Evolutionary conservation across 164 flowering plant species (phyloP).

Genomic region (Magnolia changhungtana): DNA sequence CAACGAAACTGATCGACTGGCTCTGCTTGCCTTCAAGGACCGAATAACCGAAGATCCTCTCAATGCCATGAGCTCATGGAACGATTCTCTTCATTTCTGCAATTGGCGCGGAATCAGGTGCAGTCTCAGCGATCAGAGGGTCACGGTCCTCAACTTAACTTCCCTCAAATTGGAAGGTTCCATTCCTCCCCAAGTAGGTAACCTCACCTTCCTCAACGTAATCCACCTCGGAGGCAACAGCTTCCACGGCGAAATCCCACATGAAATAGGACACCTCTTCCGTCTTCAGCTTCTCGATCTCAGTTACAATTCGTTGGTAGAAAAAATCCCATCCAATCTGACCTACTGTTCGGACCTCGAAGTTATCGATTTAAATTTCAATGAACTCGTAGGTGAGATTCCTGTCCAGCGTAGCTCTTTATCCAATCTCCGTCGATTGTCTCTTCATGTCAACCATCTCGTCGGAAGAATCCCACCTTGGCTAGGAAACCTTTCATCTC

Average conservation of each 20-base stretch:
- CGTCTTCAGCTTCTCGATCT: constrained; percentile 30
- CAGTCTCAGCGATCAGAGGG: constrained; percentile 18
- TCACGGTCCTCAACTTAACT: constrained; percentile 22
- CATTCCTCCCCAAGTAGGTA: constrained; percentile 35
- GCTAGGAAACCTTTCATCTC: constrained; percentile 17
- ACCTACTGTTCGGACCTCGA: constrained; percentile 15
- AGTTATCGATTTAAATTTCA: neutral
- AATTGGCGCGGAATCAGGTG: constrained; percentile 19
- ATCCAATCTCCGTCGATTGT: neutral
- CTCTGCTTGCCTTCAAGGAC: constrained; percentile 15
- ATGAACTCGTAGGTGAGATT: neutral
- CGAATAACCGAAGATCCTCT: constrained; percentile 11
- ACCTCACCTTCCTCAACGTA: constrained; percentile 37
- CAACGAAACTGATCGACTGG: constrained; percentile 10
- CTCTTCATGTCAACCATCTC: neutral
- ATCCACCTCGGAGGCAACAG: constrained; percentile 33
- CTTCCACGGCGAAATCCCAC: constrained; percentile 32
- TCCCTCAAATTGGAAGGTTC: constrained; percentile 22
- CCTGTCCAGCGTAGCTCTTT: neutral
- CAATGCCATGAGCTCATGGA: constrained; percentile 16
- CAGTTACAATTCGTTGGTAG: constrained; percentile 29
- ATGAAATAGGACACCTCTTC: constrained; percentile 24
- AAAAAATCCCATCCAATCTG: constrained; percentile 30
- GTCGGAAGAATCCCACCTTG: constrained; percentile 8
- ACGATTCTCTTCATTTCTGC: constrained; percentile 13